These are phyloP conservation scores for Metschnikowia hibisci DNA, from an alignment of 805 yeast genomes.

Conservation along the genomic window DNA sequence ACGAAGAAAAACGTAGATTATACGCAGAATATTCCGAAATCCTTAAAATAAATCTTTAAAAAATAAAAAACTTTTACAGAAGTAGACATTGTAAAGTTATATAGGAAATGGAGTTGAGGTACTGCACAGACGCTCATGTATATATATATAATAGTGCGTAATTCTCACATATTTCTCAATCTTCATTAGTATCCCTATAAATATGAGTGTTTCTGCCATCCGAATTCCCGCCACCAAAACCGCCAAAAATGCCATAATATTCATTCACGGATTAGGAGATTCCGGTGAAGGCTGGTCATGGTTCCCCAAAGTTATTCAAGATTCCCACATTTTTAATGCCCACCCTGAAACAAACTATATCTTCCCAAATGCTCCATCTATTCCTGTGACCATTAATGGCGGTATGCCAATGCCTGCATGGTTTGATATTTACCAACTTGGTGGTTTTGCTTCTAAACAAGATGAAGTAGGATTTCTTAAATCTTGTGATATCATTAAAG, in stretches of 20 bases:
- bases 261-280: conserved; percentile 94
- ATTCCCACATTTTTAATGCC: conserved; percentile 43
- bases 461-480: conserved; percentile 55
- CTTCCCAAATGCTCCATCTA: conserved; percentile 86
- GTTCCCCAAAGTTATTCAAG: conserved; percentile 61
- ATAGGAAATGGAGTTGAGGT: too few species aligned
- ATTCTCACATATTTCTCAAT: too few species aligned
- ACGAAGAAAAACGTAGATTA: too few species aligned
- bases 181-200: too few species aligned
- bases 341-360: conserved; percentile 55
- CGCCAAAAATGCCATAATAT: conserved; percentile 55
- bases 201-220: conserved; percentile 23
- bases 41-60: too few species aligned
- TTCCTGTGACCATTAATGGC: conserved; percentile 64
- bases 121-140: too few species aligned
- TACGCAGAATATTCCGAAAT: too few species aligned
- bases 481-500: conserved; percentile 44
- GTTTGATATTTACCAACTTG: conserved; percentile 72
- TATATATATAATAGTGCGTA: too few species aligned
- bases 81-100: too few species aligned
- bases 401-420: conserved; percentile 76
- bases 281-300: conserved; percentile 87
- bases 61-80: too few species aligned
- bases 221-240: conserved; percentile 27
- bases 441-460: conserved; percentile 41